phyloP scores from a whole-genome alignment of 1,284 basidiomycete species.

The Cryptococcus floricola region DNA sequence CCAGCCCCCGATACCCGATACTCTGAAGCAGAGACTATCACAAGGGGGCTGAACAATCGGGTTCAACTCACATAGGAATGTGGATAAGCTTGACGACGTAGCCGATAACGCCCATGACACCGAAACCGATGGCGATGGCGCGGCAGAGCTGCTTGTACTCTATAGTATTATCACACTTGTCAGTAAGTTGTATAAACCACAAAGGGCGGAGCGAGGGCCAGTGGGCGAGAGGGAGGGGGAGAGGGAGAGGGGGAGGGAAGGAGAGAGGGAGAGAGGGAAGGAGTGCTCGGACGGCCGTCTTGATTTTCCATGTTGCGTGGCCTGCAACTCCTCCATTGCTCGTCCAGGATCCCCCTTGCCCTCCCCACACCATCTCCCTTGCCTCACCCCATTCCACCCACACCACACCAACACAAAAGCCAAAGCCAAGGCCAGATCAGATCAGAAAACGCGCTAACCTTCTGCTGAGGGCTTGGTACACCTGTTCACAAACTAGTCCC shows the following conservation, averaged over 20 bases:
- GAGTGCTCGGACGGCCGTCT: background rate
- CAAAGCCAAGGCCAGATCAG: no score
- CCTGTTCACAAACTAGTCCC: conserved; percentile 78
- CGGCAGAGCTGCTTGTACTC: conserved; percentile 89
- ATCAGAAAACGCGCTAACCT: conserved; percentile 61
- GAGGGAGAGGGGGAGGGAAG: background rate
- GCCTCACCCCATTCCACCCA: no score
- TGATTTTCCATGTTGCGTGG: no score
- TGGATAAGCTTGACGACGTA: conserved; percentile 94
- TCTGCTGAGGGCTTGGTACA: conserved; percentile 97
- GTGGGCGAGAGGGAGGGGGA: background rate
- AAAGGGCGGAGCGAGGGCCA: no score
- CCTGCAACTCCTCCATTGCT: no score
- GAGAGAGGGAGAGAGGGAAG: background rate
- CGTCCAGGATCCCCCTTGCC: no score
- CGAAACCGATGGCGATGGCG: conserved; percentile 90
- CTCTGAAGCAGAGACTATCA: background rate
- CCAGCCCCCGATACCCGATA: background rate
- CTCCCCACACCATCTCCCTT: no score
- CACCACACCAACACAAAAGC: no score
- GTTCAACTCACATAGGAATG: conserved; percentile 82
- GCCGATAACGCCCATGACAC: conserved; percentile 96
- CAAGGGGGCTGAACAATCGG: conserved; percentile 2
- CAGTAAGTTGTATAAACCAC: no score
- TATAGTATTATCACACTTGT: conserved; percentile 38